Evolutionary conservation across 1,139 yeast genomes (phyloP).

Genomic region (Komagataea norvegica): DNA sequence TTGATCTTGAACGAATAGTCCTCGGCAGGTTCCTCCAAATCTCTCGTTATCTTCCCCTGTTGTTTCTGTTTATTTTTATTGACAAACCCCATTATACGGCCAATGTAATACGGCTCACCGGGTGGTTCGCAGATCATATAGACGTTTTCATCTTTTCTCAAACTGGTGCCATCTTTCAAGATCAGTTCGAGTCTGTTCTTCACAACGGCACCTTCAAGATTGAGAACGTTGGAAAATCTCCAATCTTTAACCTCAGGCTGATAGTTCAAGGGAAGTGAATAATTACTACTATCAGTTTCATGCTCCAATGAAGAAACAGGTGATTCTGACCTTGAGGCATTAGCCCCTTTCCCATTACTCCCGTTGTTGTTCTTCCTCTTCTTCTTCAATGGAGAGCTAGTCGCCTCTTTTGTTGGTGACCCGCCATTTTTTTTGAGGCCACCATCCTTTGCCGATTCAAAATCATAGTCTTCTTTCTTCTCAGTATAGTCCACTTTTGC

Average conservation of each 20-base stretch:
- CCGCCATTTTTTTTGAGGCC: constrained; percentile 6
- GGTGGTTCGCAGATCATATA: constrained; percentile 92
- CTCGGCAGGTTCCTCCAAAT: constrained; percentile 36
- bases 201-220: constrained; percentile 38
- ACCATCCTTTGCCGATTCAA: constrained; percentile 8
- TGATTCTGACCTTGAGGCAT: constrained; percentile 12
- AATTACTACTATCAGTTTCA: not conserved
- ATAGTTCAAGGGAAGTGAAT: constrained; percentile 21
- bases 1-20: constrained; percentile 65
- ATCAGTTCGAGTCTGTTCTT: constrained; percentile 23
- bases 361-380: constrained; percentile 3
- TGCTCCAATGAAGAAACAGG: constrained; percentile 9
- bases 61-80: constrained; percentile 29
- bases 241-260: constrained; percentile 18
- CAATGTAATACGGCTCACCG: constrained; percentile 91
- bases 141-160: constrained; percentile 53
- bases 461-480: constrained; percentile 27
- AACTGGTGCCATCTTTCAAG: constrained; percentile 29
- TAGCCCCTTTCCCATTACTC: not conserved
- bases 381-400: constrained; percentile 1
- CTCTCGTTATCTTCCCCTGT: constrained; percentile 11
- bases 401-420: constrained; percentile 3
- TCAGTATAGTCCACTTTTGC: constrained; percentile 34
- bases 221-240: constrained; percentile 32
- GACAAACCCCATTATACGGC: constrained; percentile 75